Percentiles rank a stretch among this genome's conserved stretches.
Evolutionary conservation across 106 monocot species (phyloP).

Genomic region (Ottelia alismoides): DNA sequence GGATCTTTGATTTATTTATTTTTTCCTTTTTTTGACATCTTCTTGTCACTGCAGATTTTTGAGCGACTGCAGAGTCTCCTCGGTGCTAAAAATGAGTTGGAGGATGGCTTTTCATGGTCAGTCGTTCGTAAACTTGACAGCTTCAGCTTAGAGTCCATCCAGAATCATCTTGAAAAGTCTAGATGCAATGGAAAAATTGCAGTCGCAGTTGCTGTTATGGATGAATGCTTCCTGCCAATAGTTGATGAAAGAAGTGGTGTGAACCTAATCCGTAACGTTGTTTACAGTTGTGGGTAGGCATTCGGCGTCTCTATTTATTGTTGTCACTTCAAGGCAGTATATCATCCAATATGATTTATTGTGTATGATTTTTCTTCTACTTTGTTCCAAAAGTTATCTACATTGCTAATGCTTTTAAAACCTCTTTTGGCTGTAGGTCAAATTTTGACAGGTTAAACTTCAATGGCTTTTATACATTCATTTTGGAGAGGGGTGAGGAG

Average conservation of each 20-base stretch:
- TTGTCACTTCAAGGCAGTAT: no score
- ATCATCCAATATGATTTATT: no score
- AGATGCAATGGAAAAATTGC: slow-evolving; percentile 72
- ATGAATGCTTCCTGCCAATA: slow-evolving; percentile 76
- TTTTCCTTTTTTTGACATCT: slow-evolving; percentile 1
- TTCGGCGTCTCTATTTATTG: not conserved
- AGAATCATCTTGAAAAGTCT: slow-evolving; percentile 12
- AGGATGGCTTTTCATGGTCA: slow-evolving; percentile 60
- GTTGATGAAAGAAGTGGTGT: slow-evolving; percentile 69
- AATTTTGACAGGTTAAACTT: slow-evolving; percentile 79
- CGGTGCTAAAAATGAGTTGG: slow-evolving; percentile 48
- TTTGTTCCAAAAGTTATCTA: no score
- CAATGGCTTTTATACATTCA: slow-evolving; percentile 74
- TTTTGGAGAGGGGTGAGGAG: slow-evolving; percentile 85
- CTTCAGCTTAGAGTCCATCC: slow-evolving; percentile 11
- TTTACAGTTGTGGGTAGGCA: slow-evolving; percentile 62
- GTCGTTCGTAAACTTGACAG: slow-evolving; percentile 40
- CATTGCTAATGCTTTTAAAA: no score
- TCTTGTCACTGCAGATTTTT: slow-evolving; percentile 28
- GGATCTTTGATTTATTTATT: not conserved
- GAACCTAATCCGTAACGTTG: slow-evolving; percentile 65
- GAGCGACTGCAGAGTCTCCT: slow-evolving; percentile 37
- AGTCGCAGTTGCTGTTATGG: slow-evolving; percentile 63
- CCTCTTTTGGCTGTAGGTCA: slow-evolving; percentile 59
- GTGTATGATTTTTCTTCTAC: no score